phyloP scores from a whole-genome alignment of 257 asterid genomes.

The Verbena officinalis region DNA sequence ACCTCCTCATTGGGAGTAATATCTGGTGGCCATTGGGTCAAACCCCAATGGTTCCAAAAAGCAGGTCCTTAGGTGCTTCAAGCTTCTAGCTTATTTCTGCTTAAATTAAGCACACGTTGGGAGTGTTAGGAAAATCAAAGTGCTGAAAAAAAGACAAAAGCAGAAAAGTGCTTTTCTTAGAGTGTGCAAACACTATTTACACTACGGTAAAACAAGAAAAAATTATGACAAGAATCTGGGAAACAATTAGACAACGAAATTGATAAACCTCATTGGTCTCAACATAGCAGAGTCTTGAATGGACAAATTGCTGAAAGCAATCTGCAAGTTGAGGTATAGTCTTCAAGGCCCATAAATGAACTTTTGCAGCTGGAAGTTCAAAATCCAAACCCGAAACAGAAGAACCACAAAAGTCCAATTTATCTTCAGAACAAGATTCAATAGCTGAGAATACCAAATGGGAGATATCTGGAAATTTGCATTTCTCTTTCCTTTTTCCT shows the following conservation, averaged over 20 bases:
- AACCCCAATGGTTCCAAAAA: no score
- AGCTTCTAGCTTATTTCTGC: no score
- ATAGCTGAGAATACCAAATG: slow-evolving; percentile 71
- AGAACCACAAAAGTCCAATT: slow-evolving; percentile 58
- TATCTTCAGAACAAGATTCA: slow-evolving; percentile 54
- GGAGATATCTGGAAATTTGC: slow-evolving; percentile 67
- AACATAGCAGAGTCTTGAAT: slow-evolving; percentile 57
- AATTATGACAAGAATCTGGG: slow-evolving; percentile 3
- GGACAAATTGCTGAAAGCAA: slow-evolving; percentile 71
- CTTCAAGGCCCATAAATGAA: slow-evolving; percentile 75
- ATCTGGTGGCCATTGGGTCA: no score
- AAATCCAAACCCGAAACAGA: slow-evolving; percentile 47
- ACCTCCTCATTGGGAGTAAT: no score
- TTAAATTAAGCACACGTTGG: no score
- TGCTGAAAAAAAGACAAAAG: no score
- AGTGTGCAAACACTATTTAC: no score
- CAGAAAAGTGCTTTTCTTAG: no score
- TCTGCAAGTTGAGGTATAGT: slow-evolving; percentile 77
- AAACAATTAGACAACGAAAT: no score
- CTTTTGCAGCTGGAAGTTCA: slow-evolving; percentile 62
- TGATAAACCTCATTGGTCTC: slow-evolving; percentile 57
- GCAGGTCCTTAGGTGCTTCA: no score
- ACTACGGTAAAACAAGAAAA: no score
- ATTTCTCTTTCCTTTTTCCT: slow-evolving; percentile 34
- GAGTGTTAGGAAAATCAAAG: no score